Base-by-base conservation (phyloP, 345 rosid species). In the Pistacia integerrima region DNA sequence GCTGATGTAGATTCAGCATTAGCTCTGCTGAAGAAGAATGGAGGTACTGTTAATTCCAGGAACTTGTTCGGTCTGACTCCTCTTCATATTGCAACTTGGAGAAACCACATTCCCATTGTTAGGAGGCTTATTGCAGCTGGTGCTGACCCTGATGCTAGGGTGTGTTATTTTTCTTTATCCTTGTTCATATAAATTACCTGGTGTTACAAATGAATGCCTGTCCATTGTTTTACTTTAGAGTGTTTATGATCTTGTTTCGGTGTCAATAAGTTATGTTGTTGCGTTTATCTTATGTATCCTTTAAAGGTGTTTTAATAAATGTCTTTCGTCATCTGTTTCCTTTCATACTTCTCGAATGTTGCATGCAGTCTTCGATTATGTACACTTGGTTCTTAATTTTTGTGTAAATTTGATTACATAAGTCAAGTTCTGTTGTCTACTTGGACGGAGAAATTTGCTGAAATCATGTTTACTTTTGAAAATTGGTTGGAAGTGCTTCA, bases 71-170 rank as follows among this genome's bases (percentile, higher is more conserved):
- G 99, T 44, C 76, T 92, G 77, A 92, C 98, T 76, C 92, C 97
- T 70, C 93, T 96, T 79, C 98, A 93, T 81, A 78, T 91, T 70
- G 99, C 99, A 30, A 82, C 86, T 63, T 93, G 98, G 99, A 96
- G 98, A 88, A 96, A 96, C 74, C 90, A 92, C 84, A 81, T 96
- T 86, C 99, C 98, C 49, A 84, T 93, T 69, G 89, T 91, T 77
- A 87, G 86, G 82, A 92, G 94, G 90, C 94, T 96, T 79, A 92
- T 96, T 70, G 88, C 82, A 28, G 93, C 97, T 81, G 98, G 97
- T 51, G 99, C 99, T 79, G 97, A 96, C 70, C 99, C 99, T 76
- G 94, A 96, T 89, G 92, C 97, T 59, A 92, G 94, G 97, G 99
- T 96, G 78, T 62, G 94, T 88, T 59, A 77, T 76, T 51, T 84